These are phyloP conservation scores for Aspergillus arachidicola DNA, from an alignment of 2,329 filamentous ascomycete species.

Conservation along the genomic window DNA sequence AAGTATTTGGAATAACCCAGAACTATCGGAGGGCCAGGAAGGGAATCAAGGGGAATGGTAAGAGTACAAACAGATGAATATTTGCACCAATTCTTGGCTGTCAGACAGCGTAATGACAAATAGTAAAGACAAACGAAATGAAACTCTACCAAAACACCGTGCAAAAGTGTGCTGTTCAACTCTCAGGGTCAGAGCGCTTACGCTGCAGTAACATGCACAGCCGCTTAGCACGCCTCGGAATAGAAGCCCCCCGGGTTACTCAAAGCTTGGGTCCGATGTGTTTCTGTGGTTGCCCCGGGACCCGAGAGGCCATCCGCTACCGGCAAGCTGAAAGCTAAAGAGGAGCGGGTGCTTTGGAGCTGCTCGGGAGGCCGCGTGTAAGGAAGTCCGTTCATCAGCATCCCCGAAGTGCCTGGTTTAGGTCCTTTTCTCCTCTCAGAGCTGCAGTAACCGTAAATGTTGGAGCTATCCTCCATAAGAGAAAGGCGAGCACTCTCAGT, in stretches of 20 bases:
- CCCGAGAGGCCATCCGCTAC: conserved; percentile 22
- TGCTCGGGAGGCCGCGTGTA: conserved; percentile 35
- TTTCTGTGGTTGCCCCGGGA: conserved; percentile 22
- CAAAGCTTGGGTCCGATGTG: conserved; percentile 28
- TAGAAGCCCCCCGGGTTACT: conserved; percentile 24
- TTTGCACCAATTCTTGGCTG: neutral
- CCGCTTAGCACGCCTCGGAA: neutral
- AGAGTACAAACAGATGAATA: neutral
- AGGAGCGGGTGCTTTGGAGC: conserved; percentile 21
- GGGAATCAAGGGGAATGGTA: neutral
- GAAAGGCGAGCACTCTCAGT: conserved; percentile 25
- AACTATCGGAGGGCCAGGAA: neutral
- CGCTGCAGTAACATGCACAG: neutral
- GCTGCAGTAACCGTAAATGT: conserved; percentile 44
- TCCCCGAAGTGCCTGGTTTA: conserved; percentile 25
- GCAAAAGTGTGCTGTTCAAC: neutral
- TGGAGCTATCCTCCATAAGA: conserved; percentile 34
- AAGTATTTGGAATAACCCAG: neutral
- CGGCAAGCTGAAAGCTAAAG: conserved; percentile 2
- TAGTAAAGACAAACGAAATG: neutral
- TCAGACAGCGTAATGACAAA: neutral
- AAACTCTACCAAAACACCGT: neutral
- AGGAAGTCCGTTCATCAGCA: conserved; percentile 43
- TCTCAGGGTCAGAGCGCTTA: neutral
- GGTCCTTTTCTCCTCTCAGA: conserved; percentile 34